Conservation (phyloP, 2,329 filamentous ascomycete genomes). For the Stachybotrys chartarum region DNA sequence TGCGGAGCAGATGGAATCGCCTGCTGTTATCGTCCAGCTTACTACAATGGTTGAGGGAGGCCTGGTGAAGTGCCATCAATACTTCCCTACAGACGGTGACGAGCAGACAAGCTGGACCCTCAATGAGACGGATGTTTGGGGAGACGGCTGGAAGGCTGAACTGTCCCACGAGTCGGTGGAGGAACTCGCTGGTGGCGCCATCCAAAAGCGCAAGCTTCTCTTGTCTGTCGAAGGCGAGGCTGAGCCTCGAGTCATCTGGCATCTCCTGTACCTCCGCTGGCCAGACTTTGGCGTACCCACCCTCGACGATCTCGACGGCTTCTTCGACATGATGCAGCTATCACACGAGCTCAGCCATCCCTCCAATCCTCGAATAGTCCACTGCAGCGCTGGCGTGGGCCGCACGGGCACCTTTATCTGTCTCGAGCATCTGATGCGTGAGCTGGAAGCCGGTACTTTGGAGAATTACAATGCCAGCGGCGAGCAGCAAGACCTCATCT, state of each 20-base stretch:
- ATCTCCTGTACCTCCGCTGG: conserved; percentile 83
- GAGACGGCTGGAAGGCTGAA: conserved; percentile 59
- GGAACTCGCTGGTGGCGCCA: conserved; percentile 46
- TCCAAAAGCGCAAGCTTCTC: conserved; percentile 68
- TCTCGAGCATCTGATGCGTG: conserved; percentile 81
- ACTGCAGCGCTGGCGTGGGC: conserved; percentile 89
- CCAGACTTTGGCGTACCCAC: conserved; percentile 82
- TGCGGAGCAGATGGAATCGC: conserved; percentile 63
- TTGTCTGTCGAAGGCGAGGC: conserved; percentile 42
- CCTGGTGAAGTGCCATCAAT: conserved; percentile 79
- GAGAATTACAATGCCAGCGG: conserved; percentile 32
- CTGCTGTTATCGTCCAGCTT: conserved; percentile 87
- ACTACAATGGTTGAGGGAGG: conserved; percentile 78
- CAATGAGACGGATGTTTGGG: conserved; percentile 58
- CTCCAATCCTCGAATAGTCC: conserved; percentile 65
- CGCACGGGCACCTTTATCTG: conserved; percentile 93
- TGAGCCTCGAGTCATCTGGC: conserved; percentile 60
- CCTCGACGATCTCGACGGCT: conserved; percentile 56
- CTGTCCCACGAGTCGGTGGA: conserved; percentile 61
- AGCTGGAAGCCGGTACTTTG: conserved; percentile 69
- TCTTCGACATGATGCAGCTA: conserved; percentile 63
- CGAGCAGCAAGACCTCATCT: conserved; percentile 57
- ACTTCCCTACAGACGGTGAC: conserved; percentile 59
- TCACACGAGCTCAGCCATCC: conserved; percentile 51
- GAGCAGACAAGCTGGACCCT: conserved; percentile 47